Base-by-base conservation (phyloP, 1,139 yeast genomes). In the Zygosaccharomyces pseudobailii region DNA sequence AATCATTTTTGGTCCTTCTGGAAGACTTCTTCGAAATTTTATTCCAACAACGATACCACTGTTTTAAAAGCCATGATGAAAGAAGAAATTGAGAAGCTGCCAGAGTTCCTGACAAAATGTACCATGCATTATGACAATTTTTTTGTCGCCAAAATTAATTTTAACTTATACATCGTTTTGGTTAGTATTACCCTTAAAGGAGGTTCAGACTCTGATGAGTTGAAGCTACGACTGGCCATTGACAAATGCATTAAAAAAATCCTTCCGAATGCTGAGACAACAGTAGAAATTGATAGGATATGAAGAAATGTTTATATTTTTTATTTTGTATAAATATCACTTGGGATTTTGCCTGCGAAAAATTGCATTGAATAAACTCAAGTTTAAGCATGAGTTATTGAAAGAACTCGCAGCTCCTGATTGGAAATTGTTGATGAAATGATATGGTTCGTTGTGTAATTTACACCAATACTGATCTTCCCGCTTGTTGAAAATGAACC, bases 301-400 rank as follows among this genome's bases (percentile, higher is more conserved):
- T 58, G 44, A 47, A 19, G 6, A 6, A 9, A 19, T 17, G 34
- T 30, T n/a, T 34, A 13, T 13, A 13, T 36, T 36, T 22, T 10
- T 19, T 36, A 6, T 13, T 24, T n/a, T 36, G 25, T 31, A 37
- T 42, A 40, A 34, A 30, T 39, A 28, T 25, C 59, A 76, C 43
- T 74, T 71, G 1, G 89, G 90, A 56, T 87, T 86, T 58, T 80
- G 83, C 53, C 74, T 77, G 39, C 87, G 87, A 10, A 80, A 72
- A 43, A 82, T 79, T 1, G 92, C 83, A 56, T 85, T 92, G 63
- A 90, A 88, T 49, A 84, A 69, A 52, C 85, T 83, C 46, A 89
- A 68, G 58, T 84, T 85, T 28, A 62, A 44, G 36, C 64, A 59
- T 5, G 66, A 52, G 40, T 62, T 60, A 39, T 64, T 64, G 43